Evolutionary conservation across 805 yeast species (phyloP).

Genomic region (Metschnikowia chrysomelidarum): DNA sequence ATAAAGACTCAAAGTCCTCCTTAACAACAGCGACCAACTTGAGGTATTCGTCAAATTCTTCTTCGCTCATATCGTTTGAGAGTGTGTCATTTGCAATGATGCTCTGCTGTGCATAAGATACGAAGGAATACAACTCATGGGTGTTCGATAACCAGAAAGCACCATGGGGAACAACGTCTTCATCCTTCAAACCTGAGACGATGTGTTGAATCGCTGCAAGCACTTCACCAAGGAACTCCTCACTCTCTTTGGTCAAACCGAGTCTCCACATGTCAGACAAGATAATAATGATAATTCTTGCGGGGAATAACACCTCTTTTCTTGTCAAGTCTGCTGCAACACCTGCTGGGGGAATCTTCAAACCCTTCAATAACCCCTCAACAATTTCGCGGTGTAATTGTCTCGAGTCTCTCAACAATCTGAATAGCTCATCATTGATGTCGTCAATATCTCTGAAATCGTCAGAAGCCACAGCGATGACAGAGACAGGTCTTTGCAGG

Average conservation of each 20-base stretch:
- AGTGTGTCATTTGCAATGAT: slow-evolving; percentile 80
- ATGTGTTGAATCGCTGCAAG: slow-evolving; percentile 82
- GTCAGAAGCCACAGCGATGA: slow-evolving; percentile 53
- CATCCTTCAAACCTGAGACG: slow-evolving; percentile 77
- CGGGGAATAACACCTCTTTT: slow-evolving; percentile 93
- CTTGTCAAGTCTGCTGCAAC: slow-evolving; percentile 79
- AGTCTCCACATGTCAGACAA: slow-evolving; percentile 98
- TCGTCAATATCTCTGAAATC: slow-evolving; percentile 60
- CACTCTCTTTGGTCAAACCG: slow-evolving; percentile 89
- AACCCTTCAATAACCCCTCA: slow-evolving; percentile 78
- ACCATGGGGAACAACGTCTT: slow-evolving; percentile 84
- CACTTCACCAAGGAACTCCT: slow-evolving; percentile 85
- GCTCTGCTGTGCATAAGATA: slow-evolving; percentile 90
- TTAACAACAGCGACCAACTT: slow-evolving; percentile 86
- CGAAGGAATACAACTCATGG: slow-evolving; percentile 92
- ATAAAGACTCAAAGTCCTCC: slow-evolving; percentile 90
- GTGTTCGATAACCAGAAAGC: slow-evolving; percentile 98
- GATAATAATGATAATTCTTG: slow-evolving; percentile 88
- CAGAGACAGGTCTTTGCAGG: slow-evolving; percentile 56
- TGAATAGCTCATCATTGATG: slow-evolving; percentile 73
- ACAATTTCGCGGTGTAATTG: slow-evolving; percentile 79
- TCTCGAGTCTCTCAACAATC: slow-evolving; percentile 66
- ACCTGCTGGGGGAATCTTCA: slow-evolving; percentile 82
- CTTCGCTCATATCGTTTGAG: slow-evolving; percentile 80
- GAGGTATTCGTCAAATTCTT: slow-evolving; percentile 86